Conservation (phyloP, 1,284 basidiomycete genomes). For the Cryptococcus amylolentus region DNA sequence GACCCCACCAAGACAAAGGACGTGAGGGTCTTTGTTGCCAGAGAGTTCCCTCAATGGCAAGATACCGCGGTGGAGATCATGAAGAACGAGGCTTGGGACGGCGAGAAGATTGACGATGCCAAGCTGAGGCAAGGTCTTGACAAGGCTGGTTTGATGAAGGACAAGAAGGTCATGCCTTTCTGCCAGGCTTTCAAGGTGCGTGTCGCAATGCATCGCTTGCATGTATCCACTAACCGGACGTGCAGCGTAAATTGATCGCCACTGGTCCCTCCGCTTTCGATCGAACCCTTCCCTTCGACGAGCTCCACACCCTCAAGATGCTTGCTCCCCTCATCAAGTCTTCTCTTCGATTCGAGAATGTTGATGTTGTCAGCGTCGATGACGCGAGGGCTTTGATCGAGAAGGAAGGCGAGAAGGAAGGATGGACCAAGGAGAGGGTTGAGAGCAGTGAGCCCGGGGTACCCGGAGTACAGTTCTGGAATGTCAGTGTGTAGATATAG, state of each 20-base stretch:
- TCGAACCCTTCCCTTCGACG: constrained; percentile 82
- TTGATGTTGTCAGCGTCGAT: constrained; percentile 67
- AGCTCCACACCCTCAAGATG: constrained; percentile 69
- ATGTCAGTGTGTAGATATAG: constrained; percentile 20
- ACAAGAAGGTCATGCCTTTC: constrained; percentile 95
- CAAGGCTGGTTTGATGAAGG: constrained; percentile 81
- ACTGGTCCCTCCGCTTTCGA: constrained; percentile 77
- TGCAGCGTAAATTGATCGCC: constrained; percentile 70
- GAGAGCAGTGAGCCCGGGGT: constrained; percentile 83
- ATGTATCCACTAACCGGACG: background rate
- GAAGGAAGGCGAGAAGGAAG: constrained; percentile 34
- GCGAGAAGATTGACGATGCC: constrained; percentile 72
- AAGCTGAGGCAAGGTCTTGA: constrained; percentile 69
- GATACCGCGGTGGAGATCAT: constrained; percentile 73
- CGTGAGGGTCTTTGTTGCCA: constrained; percentile 85
- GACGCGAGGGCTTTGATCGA: constrained; percentile 54
- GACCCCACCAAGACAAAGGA: constrained; percentile 81
- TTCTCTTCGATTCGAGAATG: constrained; percentile 70
- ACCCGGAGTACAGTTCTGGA: constrained; percentile 78
- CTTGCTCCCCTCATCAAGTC: constrained; percentile 79
- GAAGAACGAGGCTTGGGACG: constrained; percentile 62
- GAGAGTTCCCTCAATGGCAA: constrained; percentile 91
- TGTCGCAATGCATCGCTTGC: background rate
- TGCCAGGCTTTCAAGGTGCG: constrained; percentile 82
- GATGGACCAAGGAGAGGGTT: constrained; percentile 52